Evolutionary conservation across 2,329 filamentous ascomycete species (phyloP).

Genomic region (Chrysoporthe deuterocubensis): DNA sequence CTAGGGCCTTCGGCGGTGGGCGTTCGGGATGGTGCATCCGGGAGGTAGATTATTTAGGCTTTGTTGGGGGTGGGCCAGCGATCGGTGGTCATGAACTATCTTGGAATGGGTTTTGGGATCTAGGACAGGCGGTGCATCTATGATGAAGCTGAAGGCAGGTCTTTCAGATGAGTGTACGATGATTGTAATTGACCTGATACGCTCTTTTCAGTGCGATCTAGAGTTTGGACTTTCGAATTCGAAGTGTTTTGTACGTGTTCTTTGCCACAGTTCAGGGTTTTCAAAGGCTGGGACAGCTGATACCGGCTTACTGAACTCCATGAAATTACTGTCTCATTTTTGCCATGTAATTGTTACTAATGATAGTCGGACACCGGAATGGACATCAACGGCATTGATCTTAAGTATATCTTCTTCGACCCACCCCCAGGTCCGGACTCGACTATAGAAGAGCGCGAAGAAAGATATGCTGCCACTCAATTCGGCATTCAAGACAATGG

Average conservation of each 20-base stretch:
- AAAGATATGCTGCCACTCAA: background rate
- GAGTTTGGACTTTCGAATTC: background rate
- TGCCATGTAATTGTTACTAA: too few species aligned
- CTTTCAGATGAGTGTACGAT: conserved; percentile 11
- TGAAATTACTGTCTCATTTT: too few species aligned
- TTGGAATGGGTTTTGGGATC: background rate
- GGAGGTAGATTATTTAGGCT: background rate
- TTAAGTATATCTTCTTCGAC: too few species aligned
- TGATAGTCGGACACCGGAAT: too few species aligned
- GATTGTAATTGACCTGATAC: conserved; percentile 2
- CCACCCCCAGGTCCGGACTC: too few species aligned
- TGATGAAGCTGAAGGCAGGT: conserved; percentile 2
- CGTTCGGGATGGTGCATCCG: background rate
- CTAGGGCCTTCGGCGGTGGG: background rate
- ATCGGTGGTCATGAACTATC: background rate
- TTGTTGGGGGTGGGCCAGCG: background rate
- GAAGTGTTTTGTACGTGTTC: background rate
- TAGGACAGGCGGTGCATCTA: background rate
- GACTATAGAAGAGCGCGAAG: too few species aligned
- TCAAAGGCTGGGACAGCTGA: background rate
- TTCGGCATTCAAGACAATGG: background rate
- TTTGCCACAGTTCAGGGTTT: background rate
- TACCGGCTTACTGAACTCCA: background rate
- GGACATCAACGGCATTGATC: too few species aligned
- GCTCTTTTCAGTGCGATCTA: background rate